Percentiles rank a stretch among this genome's conserved stretches.
phyloP scores from a whole-genome alignment of 306 rosid genomes.

The Fragaria nilgerrensis region DNA sequence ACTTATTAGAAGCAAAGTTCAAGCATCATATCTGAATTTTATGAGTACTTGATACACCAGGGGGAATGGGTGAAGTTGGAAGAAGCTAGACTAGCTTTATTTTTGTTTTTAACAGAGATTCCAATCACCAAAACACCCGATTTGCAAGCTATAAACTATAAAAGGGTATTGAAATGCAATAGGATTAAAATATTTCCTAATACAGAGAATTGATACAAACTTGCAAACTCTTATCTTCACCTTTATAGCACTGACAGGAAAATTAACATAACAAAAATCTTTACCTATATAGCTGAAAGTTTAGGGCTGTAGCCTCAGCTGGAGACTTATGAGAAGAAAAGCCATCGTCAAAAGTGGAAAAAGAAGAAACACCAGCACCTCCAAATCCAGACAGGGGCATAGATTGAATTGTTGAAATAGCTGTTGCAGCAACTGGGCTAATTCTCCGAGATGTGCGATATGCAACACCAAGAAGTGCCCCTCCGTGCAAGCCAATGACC shows the following conservation, averaged over 20 bases:
- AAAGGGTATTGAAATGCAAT: not conserved
- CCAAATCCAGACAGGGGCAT: conserved; percentile 98
- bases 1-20: not conserved
- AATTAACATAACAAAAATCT: not conserved
- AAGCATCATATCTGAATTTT: conserved; percentile 3
- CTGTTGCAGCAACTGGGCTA: conserved; percentile 91
- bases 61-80: not conserved
- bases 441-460: conserved; percentile 94
- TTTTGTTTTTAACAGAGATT: not conserved
- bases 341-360: conserved; percentile 84
- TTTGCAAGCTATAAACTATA: not conserved
- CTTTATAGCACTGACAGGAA: conserved; percentile 38
- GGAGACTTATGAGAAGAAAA: conserved; percentile 70
- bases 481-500: conserved; percentile 99
- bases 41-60: not conserved
- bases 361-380: conserved; percentile 83
- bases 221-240: conserved; percentile 26
- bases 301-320: conserved; percentile 75
- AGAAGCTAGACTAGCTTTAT: not conserved
- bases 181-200: not conserved
- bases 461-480: conserved; percentile 95
- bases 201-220: not conserved
- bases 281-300: conserved; percentile 93
- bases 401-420: conserved; percentile 93
- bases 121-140: not conserved